phyloP scores from a whole-genome alignment of 805 yeast genomes.

The Kuraishia ogatae region DNA sequence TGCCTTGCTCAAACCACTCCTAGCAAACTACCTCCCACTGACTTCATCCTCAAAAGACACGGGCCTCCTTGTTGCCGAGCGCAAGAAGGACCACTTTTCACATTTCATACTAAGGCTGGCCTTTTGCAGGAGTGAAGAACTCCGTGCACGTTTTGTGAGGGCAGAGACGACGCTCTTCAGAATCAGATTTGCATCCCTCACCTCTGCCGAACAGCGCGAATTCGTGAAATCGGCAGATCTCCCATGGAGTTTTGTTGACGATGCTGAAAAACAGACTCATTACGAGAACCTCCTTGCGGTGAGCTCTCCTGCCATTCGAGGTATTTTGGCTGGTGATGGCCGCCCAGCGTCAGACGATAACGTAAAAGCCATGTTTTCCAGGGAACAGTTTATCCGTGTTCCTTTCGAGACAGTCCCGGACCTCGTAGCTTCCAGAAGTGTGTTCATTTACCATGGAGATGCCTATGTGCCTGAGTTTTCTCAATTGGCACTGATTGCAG shows the following conservation, averaged over 20 bases:
- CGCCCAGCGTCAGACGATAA: slow-evolving; percentile 37
- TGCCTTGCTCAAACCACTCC: slow-evolving; percentile 50
- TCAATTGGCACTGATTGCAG: slow-evolving; percentile 61
- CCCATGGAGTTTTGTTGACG: slow-evolving; percentile 61
- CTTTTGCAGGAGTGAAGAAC: slow-evolving; percentile 80
- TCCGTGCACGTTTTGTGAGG: slow-evolving; percentile 68
- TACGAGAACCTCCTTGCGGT: slow-evolving; percentile 46
- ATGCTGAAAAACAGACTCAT: slow-evolving; percentile 48
- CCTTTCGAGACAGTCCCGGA: slow-evolving; percentile 84
- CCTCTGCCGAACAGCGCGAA: slow-evolving; percentile 55
- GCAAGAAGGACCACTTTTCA: slow-evolving; percentile 85
- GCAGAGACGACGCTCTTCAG: slow-evolving; percentile 72
- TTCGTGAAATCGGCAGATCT: slow-evolving; percentile 62
- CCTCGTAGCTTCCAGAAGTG: slow-evolving; percentile 64
- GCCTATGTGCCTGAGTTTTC: slow-evolving; percentile 82
- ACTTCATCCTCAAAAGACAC: slow-evolving; percentile 33
- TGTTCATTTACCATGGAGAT: slow-evolving; percentile 55
- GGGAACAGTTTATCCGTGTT: slow-evolving; percentile 69
- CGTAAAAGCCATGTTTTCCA: slow-evolving; percentile 39
- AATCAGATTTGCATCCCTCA: slow-evolving; percentile 58
- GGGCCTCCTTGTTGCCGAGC: slow-evolving; percentile 39
- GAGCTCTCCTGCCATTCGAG: slow-evolving; percentile 34
- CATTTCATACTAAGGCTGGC: slow-evolving; percentile 85
- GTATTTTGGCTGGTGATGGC: slow-evolving; percentile 24
- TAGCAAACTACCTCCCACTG: slow-evolving; percentile 61